Evolutionary conservation across 805 yeast genomes (phyloP), one percentile per base, ranked within the genome.

Genomic region (Candida manassasensis): DNA sequence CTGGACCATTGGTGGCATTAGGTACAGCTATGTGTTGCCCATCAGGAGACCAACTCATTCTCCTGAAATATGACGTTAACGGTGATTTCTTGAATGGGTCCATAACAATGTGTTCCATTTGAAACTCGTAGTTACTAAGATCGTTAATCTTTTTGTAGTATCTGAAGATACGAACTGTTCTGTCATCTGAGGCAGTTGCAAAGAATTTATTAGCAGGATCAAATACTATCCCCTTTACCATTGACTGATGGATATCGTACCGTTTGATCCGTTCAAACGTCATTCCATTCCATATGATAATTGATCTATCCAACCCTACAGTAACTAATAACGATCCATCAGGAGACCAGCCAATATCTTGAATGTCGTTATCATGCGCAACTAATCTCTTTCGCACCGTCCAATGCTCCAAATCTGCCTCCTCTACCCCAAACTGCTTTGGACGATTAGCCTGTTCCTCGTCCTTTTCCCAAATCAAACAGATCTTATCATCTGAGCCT

Each of bases 141-240:
- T 83, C 75, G 9, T 79, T 72, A 27, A 55, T 37, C 43, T 66
- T 66, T 39, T 80, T 77, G 47, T 87, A 87, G 56, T 89, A 93
- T 38, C 97, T 70, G 54, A 90, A 85, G 18, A 93, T 77, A 39
- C 95, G 73, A 32, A 90, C 79, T 0, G 96, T 83, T 51, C 98
- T 71, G 59, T 93, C 99, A 59, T 93, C 99, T 2, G 96, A 84
- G 15, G 94, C 89, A 0, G 99, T 90, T 6, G 96, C 97, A 64
- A 93, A 93, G 57, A 87, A 93, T 61, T 93, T 93, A 57, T 88
- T 88, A 3, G 98, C 98, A 0, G 99, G 99, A 55, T 93, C 99
- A 59, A 93, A 93, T 1, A 90, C 90, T 9, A 93, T 85, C 38
- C 98, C 97, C 59, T 93, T 93, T 18, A 93, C 97, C 63, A 85